Evolutionary conservation across 2,329 filamentous ascomycete genomes (phyloP).

Genomic region (Aspergillus quadricinctus): DNA sequence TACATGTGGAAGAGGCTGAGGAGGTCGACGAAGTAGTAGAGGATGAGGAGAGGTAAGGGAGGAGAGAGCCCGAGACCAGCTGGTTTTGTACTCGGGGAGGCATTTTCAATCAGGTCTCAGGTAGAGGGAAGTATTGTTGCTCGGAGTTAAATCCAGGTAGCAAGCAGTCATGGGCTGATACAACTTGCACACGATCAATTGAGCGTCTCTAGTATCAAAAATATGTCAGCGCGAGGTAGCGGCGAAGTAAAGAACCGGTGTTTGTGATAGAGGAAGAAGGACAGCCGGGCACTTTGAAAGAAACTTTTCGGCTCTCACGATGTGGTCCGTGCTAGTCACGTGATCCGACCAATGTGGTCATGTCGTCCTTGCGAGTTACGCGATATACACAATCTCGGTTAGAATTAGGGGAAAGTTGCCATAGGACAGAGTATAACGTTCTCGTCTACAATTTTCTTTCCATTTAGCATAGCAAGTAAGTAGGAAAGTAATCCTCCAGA

Average conservation of each 20-base stretch:
- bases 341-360: conserved; percentile 2
- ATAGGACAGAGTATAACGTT: background rate
- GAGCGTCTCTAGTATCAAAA: background rate
- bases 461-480: conserved; percentile 16
- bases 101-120: conserved; percentile 24
- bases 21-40: conserved; percentile 20
- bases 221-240: conserved; percentile 1
- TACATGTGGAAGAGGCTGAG: conserved; percentile 14
- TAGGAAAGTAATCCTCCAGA: conserved; percentile 11
- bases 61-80: conserved; percentile 30
- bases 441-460: background rate
- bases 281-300: conserved; percentile 14
- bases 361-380: background rate
- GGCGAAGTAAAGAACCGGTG: conserved; percentile 8
- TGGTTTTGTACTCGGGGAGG: conserved; percentile 38
- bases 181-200: conserved; percentile 11
- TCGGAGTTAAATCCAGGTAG: background rate
- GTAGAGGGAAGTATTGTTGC: background rate
- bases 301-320: conserved; percentile 27
- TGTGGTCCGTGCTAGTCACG: conserved; percentile 17
- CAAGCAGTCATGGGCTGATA: background rate
- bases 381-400: background rate
- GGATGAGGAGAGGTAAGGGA: conserved; percentile 29
- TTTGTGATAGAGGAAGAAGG: conserved; percentile 6
- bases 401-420: background rate